Evolutionary conservation across 2,329 filamentous ascomycete genomes (phyloP), one percentile per base, ranked within the genome.

Genomic region (Teratosphaeria zuluensis): DNA sequence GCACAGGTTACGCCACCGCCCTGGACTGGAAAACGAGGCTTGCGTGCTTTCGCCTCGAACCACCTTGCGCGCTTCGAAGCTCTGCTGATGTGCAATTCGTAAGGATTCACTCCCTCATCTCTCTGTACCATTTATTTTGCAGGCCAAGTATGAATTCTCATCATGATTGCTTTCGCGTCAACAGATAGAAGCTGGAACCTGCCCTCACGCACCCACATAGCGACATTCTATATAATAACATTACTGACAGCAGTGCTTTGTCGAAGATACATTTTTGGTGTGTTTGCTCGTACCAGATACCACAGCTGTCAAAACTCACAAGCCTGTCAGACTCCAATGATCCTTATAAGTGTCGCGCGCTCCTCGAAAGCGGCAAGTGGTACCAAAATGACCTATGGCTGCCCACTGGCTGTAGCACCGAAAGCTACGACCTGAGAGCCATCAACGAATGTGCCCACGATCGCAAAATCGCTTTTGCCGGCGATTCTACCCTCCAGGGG

Each of bases 401-500:
- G 58, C 80, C 84, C 4, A 76, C 76, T 24, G 81, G 81, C 30
- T 87, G 85, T 70, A 79, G 81, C 60, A 75, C 85, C 66, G 78
- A 81, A 60, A 72, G 79, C 56, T 86, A 86, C 70, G 75, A 76
- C 8, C 66, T 70, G 5, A 68, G 76, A n/a, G 80, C 83, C 42
- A 76, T 86, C 48, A 70, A 74, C 19, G 70, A 72, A 53, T 88
- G 85, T 65, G 74, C 85, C 24, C 71, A 72, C 1, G 73, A 75
- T 14, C 78, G 77, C 7, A 77, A 76, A 55, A 65, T 86, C n/a
- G 74, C 84, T 16, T 83, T 87, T 63, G 76, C 80, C 30, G 84
- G 85, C 42, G 84, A 87, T 68, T 81, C 81, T 1, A 81, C 79
- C 1, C 78, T 80, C 7, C 78, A 84, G 12, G 80, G 85, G 63